A percentile compares a stretch with the other conserved stretches of the same genome.
These are phyloP conservation scores for Hygrophorus pudorinus DNA, from an alignment of 768 basidiomycete genomes.

Conservation along the genomic window DNA sequence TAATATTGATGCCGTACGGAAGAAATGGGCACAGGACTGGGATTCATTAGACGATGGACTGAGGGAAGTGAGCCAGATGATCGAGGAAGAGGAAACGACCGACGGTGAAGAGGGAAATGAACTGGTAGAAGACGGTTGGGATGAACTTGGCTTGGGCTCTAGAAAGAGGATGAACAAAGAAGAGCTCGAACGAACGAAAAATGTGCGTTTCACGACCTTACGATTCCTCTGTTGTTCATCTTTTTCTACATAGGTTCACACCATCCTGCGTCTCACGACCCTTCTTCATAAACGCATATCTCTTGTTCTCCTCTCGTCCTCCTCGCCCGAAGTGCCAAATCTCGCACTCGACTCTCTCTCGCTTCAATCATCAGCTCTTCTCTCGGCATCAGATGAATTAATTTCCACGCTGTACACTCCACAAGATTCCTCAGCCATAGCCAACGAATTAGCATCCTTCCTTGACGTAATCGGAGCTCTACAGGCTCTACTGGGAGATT, in stretches of 20 bases:
- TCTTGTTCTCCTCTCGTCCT: slow-evolving; percentile 34
- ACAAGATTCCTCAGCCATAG: slow-evolving; percentile 38
- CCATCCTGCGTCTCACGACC: slow-evolving; percentile 46
- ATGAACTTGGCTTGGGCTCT: slow-evolving; percentile 45
- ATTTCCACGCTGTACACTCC: slow-evolving; percentile 57
- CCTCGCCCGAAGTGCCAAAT: slow-evolving; percentile 11
- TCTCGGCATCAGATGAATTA: slow-evolving; percentile 54
- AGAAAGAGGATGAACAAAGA: slow-evolving; percentile 31
- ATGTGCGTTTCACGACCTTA: slow-evolving; percentile 26
- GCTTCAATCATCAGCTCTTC: slow-evolving; percentile 37
- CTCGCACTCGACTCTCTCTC: slow-evolving; percentile 41
- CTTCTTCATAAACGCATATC: slow-evolving; percentile 55
- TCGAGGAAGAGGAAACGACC: slow-evolving; percentile 25
- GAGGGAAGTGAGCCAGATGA: slow-evolving; percentile 47
- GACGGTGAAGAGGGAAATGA: slow-evolving; percentile 24
- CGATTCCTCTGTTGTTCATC: slow-evolving; percentile 2
- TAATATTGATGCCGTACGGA: slow-evolving; percentile 49
- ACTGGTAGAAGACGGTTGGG: slow-evolving; percentile 49
- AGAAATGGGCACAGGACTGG: slow-evolving; percentile 39
- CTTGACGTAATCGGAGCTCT: slow-evolving; percentile 27
- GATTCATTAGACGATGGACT: slow-evolving; percentile 53
- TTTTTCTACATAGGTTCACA: slow-evolving; percentile 35
- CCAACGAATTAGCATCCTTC: slow-evolving; percentile 28
- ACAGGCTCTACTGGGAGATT: slow-evolving; percentile 18
- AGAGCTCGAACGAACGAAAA: slow-evolving; percentile 51